Conservation (phyloP, 805 yeast genomes). For the Wickerhamiella allomyrinae region DNA sequence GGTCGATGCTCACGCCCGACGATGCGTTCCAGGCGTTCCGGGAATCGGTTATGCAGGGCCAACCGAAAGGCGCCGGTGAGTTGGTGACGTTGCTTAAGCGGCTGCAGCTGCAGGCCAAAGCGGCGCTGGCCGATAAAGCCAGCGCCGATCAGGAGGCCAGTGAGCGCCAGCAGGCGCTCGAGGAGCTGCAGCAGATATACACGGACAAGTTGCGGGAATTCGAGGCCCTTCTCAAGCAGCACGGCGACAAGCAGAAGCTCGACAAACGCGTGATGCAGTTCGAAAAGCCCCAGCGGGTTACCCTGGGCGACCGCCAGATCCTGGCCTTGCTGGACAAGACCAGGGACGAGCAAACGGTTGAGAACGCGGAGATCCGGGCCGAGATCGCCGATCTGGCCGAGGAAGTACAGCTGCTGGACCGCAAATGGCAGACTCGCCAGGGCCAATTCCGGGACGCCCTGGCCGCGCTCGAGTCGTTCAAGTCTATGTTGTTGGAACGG, state of each 20-base stretch:
- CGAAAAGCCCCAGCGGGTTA: neutral
- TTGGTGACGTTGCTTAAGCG: conserved; percentile 3
- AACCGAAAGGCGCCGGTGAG: neutral
- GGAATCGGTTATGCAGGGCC: neutral
- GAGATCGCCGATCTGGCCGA: conserved; percentile 12
- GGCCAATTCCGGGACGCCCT: neutral
- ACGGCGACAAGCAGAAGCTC: conserved; percentile 7
- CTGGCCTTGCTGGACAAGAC: conserved; percentile 15
- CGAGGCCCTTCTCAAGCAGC: conserved; percentile 12
- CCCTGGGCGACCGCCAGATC: conserved; percentile 2
- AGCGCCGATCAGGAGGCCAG: neutral
- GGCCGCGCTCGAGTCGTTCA: neutral
- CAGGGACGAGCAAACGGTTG: conserved; percentile 12
- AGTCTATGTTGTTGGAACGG: neutral
- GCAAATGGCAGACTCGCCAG: neutral
- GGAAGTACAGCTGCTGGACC: conserved; percentile 18
- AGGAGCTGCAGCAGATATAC: conserved; percentile 3
- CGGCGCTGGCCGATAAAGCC: conserved; percentile 3
- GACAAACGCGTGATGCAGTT: neutral
- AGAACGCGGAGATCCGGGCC: neutral
- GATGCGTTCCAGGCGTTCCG: neutral
- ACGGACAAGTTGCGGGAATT: conserved; percentile 12
- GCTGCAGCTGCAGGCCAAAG: conserved; percentile 5
- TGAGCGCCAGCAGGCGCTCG: neutral
- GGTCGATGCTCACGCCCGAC: conserved; percentile 1